phyloP scores from a whole-genome alignment of 208 protist genomes.

The Tritrichomonas foetus region DNA sequence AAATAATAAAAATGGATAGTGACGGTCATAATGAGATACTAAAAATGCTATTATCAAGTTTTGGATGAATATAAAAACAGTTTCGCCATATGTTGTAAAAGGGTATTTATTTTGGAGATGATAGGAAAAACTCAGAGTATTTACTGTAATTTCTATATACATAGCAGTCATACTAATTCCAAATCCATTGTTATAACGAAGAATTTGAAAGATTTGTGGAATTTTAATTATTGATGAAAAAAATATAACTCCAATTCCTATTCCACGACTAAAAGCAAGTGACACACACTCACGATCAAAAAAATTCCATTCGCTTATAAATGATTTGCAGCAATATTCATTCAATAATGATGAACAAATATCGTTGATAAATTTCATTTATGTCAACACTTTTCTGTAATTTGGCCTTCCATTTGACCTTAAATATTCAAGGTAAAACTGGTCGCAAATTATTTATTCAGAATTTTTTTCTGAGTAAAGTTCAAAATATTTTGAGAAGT shows the following conservation, averaged over 20 bases:
- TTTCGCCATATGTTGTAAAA: background rate
- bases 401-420: too few relatives aligned
- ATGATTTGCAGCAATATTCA: background rate
- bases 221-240: constrained; percentile 12
- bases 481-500: too few relatives aligned
- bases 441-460: too few relatives aligned
- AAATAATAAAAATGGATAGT: background rate
- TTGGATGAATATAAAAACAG: background rate
- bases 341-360: background rate
- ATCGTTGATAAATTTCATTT: background rate
- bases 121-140: background rate
- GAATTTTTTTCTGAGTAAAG: too few relatives aligned
- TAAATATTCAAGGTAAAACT: too few relatives aligned
- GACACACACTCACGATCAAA: background rate
- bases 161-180: background rate
- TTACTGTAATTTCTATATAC: background rate
- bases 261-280: background rate
- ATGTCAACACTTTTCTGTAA: too few relatives aligned
- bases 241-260: background rate
- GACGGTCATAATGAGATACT: background rate
- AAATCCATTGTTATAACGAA: background rate
- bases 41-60: background rate
- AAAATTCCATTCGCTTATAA: too few relatives aligned
- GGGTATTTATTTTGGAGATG: background rate
- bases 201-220: background rate